These are phyloP conservation scores for Podospora pseudopauciseta DNA, from an alignment of 495 filamentous ascomycete genomes.

Conservation along the genomic window DNA sequence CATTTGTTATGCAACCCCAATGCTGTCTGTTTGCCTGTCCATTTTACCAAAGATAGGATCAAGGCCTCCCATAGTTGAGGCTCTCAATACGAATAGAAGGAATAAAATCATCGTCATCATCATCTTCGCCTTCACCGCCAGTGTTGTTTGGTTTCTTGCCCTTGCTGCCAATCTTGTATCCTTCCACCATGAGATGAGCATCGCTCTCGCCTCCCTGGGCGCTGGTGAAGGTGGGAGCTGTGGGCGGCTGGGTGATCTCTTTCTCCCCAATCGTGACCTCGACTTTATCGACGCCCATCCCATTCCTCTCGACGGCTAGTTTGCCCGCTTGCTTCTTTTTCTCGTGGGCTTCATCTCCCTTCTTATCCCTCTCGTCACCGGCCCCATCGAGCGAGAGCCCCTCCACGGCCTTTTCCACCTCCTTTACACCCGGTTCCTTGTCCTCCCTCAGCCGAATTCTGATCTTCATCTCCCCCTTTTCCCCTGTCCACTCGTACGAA, in stretches of 20 bases:
- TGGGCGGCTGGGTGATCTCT: conserved; percentile 27
- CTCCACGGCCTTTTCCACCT: background rate
- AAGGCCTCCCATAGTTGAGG: conserved; percentile 2
- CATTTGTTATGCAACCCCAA: background rate
- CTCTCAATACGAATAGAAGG: conserved; percentile 22
- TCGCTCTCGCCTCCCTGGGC: conserved; percentile 18
- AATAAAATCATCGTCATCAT: conserved; percentile 21
- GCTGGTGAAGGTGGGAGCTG: conserved; percentile 24
- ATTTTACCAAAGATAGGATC: background rate
- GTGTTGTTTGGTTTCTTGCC: conserved; percentile 16
- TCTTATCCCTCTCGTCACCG: background rate
- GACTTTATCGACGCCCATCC: conserved; percentile 20
- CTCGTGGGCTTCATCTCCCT: conserved; percentile 9
- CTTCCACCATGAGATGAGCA: conserved; percentile 46
- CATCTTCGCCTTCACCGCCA: conserved; percentile 9
- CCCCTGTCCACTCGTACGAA: conserved; percentile 19
- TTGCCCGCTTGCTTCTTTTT: conserved; percentile 33
- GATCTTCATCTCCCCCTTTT: conserved; percentile 27
- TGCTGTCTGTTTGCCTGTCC: background rate
- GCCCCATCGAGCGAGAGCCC: background rate
- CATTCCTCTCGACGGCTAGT: conserved; percentile 54
- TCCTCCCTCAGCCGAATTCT: conserved; percentile 40
- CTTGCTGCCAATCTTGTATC: conserved; percentile 38
- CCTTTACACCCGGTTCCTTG: conserved; percentile 5
- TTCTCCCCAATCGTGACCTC: conserved; percentile 52